Conservation (phyloP, 2,329 filamentous ascomycete species). For the Phoma sp. region DNA sequence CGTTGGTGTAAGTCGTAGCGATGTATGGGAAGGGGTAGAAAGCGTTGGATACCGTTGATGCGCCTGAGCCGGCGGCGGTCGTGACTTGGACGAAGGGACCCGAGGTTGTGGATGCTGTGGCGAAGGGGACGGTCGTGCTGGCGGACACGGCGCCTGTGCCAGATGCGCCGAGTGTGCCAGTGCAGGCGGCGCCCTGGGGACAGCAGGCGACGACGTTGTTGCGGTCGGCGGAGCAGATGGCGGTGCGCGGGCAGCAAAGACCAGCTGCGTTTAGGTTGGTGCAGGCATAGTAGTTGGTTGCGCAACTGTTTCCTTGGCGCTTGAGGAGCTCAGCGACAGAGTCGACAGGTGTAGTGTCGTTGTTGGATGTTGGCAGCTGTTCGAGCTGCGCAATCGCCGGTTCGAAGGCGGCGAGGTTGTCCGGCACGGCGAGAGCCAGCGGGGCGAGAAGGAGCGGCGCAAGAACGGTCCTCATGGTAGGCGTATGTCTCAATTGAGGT, state of each 20-base stretch:
- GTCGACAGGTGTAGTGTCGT: conserved; percentile 33
- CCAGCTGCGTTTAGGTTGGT: conserved; percentile 59
- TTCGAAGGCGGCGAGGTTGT: conserved; percentile 42
- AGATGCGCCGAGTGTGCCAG: conserved; percentile 57
- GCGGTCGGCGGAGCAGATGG: conserved; percentile 63
- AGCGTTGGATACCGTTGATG: conserved; percentile 56
- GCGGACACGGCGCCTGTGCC: conserved; percentile 12
- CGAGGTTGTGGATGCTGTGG: conserved; percentile 28
- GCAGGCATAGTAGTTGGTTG: conserved; percentile 61
- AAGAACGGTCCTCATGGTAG: conserved; percentile 40
- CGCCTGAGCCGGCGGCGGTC: conserved; percentile 8
- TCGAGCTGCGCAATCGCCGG: conserved; percentile 33
- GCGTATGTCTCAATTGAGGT: conserved; percentile 2
- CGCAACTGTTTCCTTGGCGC: conserved; percentile 56
- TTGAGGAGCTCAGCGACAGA: conserved; percentile 37
- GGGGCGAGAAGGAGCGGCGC: conserved; percentile 37
- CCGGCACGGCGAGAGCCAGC: conserved; percentile 37
- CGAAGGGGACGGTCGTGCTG: conserved; percentile 29
- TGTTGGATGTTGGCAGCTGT: conserved; percentile 28
- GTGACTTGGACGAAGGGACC: conserved; percentile 34
- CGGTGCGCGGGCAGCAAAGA: conserved; percentile 63
- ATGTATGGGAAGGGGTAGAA: conserved; percentile 62
- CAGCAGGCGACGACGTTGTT: conserved; percentile 69
- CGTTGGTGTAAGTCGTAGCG: conserved; percentile 61
- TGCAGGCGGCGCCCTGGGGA: conserved; percentile 64